Conservation (phyloP, 441 rosid species). For the Cnidoscolus chayamansa region DNA sequence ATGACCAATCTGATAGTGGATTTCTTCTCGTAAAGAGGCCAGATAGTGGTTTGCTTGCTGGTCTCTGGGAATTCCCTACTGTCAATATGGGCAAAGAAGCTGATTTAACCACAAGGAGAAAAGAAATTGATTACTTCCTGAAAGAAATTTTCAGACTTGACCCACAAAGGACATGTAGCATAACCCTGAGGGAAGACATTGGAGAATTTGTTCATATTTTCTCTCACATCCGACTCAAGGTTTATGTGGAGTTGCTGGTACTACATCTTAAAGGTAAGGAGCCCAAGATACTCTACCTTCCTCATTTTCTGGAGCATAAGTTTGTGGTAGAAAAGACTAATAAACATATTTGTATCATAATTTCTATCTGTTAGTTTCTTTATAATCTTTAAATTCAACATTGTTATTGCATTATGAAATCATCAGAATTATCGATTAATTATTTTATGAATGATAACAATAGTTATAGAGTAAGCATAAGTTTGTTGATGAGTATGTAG, state of each 20-base stretch:
- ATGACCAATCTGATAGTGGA: constrained; percentile 39
- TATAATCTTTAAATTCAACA: neutral
- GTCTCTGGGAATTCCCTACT: constrained; percentile 95
- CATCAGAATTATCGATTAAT: neutral
- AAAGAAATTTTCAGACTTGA: constrained; percentile 54
- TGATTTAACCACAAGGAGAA: constrained; percentile 49
- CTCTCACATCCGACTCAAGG: constrained; percentile 75
- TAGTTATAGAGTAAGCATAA: neutral
- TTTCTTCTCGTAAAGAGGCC: constrained; percentile 84
- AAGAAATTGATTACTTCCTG: constrained; percentile 49
- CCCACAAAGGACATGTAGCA: constrained; percentile 37
- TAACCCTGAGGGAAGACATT: constrained; percentile 54
- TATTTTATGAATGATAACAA: neutral
- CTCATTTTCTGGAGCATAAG: neutral
- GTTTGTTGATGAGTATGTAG: neutral
- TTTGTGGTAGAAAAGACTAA: neutral
- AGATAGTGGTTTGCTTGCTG: constrained; percentile 81
- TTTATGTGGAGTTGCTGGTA: constrained; percentile 68
- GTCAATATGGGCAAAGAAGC: constrained; percentile 50
- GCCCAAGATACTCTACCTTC: neutral
- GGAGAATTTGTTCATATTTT: constrained; percentile 85
- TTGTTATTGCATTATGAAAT: constrained; percentile 2
- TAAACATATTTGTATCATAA: too few relatives aligned
- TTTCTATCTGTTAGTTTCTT: too few relatives aligned
- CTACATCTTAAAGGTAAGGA: constrained; percentile 58